phyloP scores from a whole-genome alignment of 2,329 filamentous ascomycete species.

The Coniochaeta ligniaria region DNA sequence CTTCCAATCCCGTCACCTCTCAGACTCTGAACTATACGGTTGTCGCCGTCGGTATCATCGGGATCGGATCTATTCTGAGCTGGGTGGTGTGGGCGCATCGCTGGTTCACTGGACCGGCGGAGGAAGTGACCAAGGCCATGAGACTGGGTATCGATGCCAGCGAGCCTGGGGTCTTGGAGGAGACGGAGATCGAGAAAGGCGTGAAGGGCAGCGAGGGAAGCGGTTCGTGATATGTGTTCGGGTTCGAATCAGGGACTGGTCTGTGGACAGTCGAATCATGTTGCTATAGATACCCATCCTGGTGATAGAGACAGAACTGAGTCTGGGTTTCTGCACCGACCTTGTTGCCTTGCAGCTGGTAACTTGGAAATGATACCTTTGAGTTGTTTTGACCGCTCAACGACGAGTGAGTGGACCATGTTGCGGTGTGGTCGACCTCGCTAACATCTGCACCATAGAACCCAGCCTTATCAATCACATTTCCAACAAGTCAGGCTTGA shows the following conservation, averaged over 20 bases:
- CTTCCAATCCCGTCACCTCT: constrained; percentile 45
- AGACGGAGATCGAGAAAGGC: neutral
- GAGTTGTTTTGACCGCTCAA: neutral
- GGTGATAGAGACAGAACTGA: neutral
- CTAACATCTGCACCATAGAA: neutral
- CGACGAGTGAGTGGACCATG: neutral
- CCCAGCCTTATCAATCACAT: neutral
- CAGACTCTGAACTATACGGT: constrained; percentile 54
- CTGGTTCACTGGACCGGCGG: constrained; percentile 51
- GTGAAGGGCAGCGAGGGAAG: neutral
- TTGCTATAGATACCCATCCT: neutral
- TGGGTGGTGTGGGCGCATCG: constrained; percentile 46
- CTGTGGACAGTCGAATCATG: neutral
- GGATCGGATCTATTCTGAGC: constrained; percentile 33
- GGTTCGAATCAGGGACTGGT: neutral
- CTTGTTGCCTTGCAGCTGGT: neutral
- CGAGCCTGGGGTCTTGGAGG: constrained; percentile 35
- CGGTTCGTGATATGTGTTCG: neutral
- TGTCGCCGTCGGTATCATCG: constrained; percentile 51
- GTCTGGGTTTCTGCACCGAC: neutral
- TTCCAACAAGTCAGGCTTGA: neutral
- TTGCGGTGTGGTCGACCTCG: neutral
- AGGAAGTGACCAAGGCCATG: constrained; percentile 43
- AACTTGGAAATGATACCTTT: neutral
- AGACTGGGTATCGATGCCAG: constrained; percentile 37